These are phyloP conservation scores for Rhizopogon vesiculosus DNA, from an alignment of 768 basidiomycete genomes.

Conservation along the genomic window DNA sequence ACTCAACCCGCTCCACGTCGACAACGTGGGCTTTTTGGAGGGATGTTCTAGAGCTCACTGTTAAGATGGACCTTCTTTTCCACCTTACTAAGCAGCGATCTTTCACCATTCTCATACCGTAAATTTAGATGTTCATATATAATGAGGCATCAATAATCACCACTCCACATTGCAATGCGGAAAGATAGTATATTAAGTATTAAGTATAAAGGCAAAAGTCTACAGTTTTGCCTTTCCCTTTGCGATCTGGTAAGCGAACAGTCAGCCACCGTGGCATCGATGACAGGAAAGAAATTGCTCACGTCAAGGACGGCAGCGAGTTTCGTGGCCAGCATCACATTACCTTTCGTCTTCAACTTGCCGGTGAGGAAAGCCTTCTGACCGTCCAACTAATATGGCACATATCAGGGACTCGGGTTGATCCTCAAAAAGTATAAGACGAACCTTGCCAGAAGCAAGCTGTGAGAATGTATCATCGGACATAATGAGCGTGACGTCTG, in stretches of 20 bases:
- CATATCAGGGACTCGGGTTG: neutral
- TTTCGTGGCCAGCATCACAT: constrained; percentile 93
- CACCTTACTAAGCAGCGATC: neutral
- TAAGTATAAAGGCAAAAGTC: neutral
- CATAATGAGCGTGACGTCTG: constrained; percentile 79
- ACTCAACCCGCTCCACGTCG: constrained; percentile 69
- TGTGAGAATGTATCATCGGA: constrained; percentile 71
- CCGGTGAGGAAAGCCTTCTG: constrained; percentile 98
- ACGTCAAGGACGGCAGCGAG: constrained; percentile 83
- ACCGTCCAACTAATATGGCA: constrained; percentile 60
- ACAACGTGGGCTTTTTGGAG: constrained; percentile 74
- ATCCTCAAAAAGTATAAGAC: constrained; percentile 4
- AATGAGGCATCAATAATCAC: constrained; percentile 12
- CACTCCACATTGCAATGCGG: constrained; percentile 6
- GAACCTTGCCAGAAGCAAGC: constrained; percentile 70
- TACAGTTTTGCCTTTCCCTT: constrained; percentile 41
- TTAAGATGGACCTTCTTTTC: neutral
- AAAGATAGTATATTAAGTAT: constrained; percentile 1
- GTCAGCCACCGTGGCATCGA: neutral
- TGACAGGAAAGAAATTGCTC: constrained; percentile 10
- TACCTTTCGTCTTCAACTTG: constrained; percentile 87
- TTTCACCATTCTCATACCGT: neutral
- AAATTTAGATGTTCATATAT: constrained; percentile 7
- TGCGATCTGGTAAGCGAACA: constrained; percentile 17
- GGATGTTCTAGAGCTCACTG: constrained; percentile 48